Base-by-base conservation (phyloP, 2,329 filamentous ascomycete species). In the Neospermospora avenae region DNA sequence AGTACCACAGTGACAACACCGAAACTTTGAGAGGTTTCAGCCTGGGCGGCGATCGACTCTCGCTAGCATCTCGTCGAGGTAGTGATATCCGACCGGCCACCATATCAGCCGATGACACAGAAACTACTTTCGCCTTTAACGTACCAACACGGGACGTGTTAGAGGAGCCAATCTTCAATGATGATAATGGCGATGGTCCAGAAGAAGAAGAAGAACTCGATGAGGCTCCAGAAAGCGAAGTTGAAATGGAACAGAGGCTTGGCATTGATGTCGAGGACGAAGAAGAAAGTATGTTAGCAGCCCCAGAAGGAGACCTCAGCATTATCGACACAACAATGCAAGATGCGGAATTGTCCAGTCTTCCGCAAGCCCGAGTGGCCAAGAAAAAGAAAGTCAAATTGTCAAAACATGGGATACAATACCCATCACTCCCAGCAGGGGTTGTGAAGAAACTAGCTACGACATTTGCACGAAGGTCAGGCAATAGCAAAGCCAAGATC, bases 371-470 rank as follows among this genome's bases (percentile, higher is more conserved):
- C 68, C 68, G 71, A 45, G 69, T 69, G 44, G 65, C 69, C 18
- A 67, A 68, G 13, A 82, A 78, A 65, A 78, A 84, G 66, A 81
- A 83, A 64, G 80, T 85, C 51, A 73, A 81, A 63, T 67, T 84
- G 16, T 96, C 91, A 0, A 82, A 82, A 52, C 80, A 92, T 69
- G 90, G 90, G 25, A 85, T 89, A 53, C 83, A 88, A 62, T 92
- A 93, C 65, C 89, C 90, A 0, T 86, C 87, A 0, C 77, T 96
- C 44, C 90, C 92, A 2, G 76, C 82, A 0, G 81, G 84, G 0
- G 84, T 93, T 20, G 85, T 96, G 54, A 93, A 93, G 74, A 81
- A 85, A 63, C 75, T 91, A 1, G 87, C 88, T 7, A 87, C 86
- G 35, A 87, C 83, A 1, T 90, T 91, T 69, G 82, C 88, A 20